Conservation (phyloP, 2,329 filamentous ascomycete species). For the Metarhizium guizhouense region DNA sequence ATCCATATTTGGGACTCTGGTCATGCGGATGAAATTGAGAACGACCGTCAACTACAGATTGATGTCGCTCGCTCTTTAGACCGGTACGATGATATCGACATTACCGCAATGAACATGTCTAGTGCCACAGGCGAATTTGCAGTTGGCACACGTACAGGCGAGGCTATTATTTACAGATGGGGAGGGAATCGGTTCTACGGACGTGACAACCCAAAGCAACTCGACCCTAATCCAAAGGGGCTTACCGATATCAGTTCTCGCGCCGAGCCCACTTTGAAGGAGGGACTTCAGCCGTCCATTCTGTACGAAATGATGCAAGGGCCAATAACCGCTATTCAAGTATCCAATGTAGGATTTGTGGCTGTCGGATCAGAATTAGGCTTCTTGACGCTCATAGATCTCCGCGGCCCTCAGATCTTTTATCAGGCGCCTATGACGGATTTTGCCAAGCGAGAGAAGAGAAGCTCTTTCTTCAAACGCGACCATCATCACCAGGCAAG, state of each 20-base stretch:
- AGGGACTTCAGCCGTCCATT: conserved; percentile 71
- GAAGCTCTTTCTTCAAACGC: conserved; percentile 57
- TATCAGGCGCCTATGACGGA: conserved; percentile 65
- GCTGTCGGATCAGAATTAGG: conserved; percentile 80
- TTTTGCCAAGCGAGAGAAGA: conserved; percentile 67
- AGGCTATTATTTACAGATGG: conserved; percentile 82
- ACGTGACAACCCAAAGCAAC: conserved; percentile 41
- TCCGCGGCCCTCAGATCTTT: conserved; percentile 80
- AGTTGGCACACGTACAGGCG: conserved; percentile 73
- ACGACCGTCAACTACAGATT: conserved; percentile 69
- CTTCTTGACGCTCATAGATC: conserved; percentile 71
- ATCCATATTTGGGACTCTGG: conserved; percentile 91
- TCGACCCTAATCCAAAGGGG: conserved; percentile 54
- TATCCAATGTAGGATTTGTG: conserved; percentile 90
- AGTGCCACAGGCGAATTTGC: conserved; percentile 77
- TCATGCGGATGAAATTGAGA: conserved; percentile 89
- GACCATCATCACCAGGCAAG: conserved; percentile 15
- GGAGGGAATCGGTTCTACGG: conserved; percentile 69
- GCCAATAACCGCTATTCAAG: conserved; percentile 65
- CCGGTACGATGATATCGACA: conserved; percentile 66
- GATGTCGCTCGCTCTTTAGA: conserved; percentile 78
- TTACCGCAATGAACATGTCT: conserved; percentile 73
- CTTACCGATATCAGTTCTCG: conserved; percentile 67
- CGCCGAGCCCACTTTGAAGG: conserved; percentile 63
- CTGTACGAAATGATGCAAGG: conserved; percentile 80